These are phyloP conservation scores for Endocarpon pusillum DNA, from an alignment of 495 filamentous ascomycete species.

Conservation along the genomic window DNA sequence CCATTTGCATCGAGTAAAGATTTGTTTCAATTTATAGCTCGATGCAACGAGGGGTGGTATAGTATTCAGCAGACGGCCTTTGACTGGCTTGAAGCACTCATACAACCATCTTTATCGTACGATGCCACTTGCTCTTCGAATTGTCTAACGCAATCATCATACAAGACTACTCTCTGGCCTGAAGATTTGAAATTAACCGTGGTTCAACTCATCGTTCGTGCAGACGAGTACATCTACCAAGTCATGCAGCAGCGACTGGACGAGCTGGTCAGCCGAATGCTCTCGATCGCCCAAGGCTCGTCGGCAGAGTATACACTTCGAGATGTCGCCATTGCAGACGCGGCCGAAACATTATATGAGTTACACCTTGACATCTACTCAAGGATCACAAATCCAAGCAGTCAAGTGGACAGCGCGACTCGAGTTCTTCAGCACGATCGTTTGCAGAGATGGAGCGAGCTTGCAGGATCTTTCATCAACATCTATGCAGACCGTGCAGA, in stretches of 20 bases:
- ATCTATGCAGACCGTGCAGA: constrained; percentile 26
- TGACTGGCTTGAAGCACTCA: constrained; percentile 45
- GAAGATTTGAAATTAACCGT: constrained; percentile 52
- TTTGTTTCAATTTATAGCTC: constrained; percentile 35
- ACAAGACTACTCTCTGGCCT: constrained; percentile 51
- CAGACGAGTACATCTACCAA: constrained; percentile 54
- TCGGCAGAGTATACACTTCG: constrained; percentile 15
- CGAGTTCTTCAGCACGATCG: constrained; percentile 47
- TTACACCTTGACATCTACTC: constrained; percentile 77
- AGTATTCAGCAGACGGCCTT: constrained; percentile 46
- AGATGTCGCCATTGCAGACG: constrained; percentile 23
- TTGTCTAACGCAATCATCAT: constrained; percentile 29
- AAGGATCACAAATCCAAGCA: constrained; percentile 56
- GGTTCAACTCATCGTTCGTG: constrained; percentile 44
- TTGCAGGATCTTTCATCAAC: constrained; percentile 46
- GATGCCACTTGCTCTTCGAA: constrained; percentile 6
- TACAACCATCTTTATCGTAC: constrained; percentile 16
- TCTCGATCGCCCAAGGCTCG: constrained; percentile 10
- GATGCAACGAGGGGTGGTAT: constrained; percentile 35
- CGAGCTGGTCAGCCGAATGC: constrained; percentile 17
- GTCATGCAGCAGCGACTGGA: constrained; percentile 28
- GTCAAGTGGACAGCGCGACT: constrained; percentile 41
- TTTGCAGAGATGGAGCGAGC: constrained; percentile 54
- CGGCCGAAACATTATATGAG: constrained; percentile 69
- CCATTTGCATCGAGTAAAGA: constrained; percentile 38